Base-by-base conservation (phyloP, 176 grass and related monocot genomes). In the Avena eriantha region DNA sequence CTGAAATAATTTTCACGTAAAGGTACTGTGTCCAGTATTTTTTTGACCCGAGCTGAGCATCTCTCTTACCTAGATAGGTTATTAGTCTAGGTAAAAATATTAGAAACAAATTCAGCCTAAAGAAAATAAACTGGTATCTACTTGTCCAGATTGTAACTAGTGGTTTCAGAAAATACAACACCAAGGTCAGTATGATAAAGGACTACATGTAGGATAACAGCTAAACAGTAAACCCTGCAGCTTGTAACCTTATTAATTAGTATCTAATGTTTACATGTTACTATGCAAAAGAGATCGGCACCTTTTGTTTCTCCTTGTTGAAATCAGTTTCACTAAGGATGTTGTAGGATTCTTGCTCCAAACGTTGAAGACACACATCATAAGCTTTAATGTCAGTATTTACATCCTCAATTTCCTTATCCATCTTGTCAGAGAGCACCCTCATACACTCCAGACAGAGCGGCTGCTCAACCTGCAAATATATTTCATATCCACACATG, bases 381-480 rank as follows among this genome's bases (percentile, higher is more conserved):
- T 99, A 99, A 64, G 92, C 89, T 93, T 97, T 94, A 82, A 94
- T 97, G 43, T 99, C 94, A 73, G 82, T 77, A 81, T 93, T 94
- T 58, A 93, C 87, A 92, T 97, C 92, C 59, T 99, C 94, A 53
- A 99, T 92, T 80, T 96, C 94, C 85, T 93, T 97, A 60, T 94
- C 94, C 89, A 96, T 90, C 89, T 99, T 99, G 86, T 97, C 94
- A 73, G 92, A 99, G 69, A 99, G 86, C 71, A 99, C 73, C 73
- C 92, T 77, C 94, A 97, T 99, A 79, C 97, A 99, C 29, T 99
- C 97, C 85, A 99, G 84, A 73, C 97, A 99, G 63, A 97, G 94
- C 60, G 97, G 94, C 72, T 97, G 97, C 65, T 99, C 97, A 88
- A 99, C 91, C 97, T 99, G 89, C 63, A 22, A 92, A 17, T 82